Evolutionary conservation across 2,329 filamentous ascomycete genomes (phyloP).

Genomic region (Diaporthe humulicola): DNA sequence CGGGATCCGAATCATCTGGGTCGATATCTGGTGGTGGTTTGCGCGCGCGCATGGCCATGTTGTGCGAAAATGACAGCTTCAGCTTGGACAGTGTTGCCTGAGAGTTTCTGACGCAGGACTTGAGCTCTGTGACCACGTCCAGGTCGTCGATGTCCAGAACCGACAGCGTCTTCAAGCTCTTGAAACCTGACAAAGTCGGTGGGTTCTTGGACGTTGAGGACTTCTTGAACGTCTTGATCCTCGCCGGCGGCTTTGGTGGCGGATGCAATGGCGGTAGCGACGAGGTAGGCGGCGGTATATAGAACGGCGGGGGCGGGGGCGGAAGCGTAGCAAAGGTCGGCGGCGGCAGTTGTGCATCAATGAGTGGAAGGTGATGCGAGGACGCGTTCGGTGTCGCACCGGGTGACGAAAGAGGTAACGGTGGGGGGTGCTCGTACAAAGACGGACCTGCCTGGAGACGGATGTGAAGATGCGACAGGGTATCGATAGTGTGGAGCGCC

Average conservation of each 20-base stretch:
- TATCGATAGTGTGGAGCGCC: constrained; percentile 65
- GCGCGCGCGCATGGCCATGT: constrained; percentile 61
- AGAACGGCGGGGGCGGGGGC: constrained; percentile 43
- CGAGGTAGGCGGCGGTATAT: constrained; percentile 45
- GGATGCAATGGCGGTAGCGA: constrained; percentile 46
- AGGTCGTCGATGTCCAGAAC: constrained; percentile 73
- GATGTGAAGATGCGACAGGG: constrained; percentile 67
- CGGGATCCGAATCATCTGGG: constrained; percentile 60
- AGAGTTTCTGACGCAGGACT: constrained; percentile 67
- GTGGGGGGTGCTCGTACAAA: constrained; percentile 64
- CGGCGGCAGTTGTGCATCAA: constrained; percentile 39
- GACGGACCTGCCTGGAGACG: constrained; percentile 71
- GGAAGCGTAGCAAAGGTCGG: constrained; percentile 40
- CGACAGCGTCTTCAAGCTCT: constrained; percentile 63
- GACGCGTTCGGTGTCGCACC: constrained; percentile 40
- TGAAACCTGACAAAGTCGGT: constrained; percentile 70
- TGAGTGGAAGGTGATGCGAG: constrained; percentile 38
- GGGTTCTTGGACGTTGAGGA: constrained; percentile 53
- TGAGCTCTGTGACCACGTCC: constrained; percentile 68
- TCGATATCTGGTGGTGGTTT: constrained; percentile 55
- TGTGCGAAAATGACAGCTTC: constrained; percentile 70
- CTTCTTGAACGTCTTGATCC: constrained; percentile 52
- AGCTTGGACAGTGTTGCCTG: constrained; percentile 67
- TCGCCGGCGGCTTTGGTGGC: constrained; percentile 53
- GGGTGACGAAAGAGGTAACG: constrained; percentile 54